Percentiles rank a stretch among this genome's conserved stretches.
These are phyloP conservation scores for Aspergillus kassunensis DNA, from an alignment of 495 filamentous ascomycete genomes.

Conservation along the genomic window DNA sequence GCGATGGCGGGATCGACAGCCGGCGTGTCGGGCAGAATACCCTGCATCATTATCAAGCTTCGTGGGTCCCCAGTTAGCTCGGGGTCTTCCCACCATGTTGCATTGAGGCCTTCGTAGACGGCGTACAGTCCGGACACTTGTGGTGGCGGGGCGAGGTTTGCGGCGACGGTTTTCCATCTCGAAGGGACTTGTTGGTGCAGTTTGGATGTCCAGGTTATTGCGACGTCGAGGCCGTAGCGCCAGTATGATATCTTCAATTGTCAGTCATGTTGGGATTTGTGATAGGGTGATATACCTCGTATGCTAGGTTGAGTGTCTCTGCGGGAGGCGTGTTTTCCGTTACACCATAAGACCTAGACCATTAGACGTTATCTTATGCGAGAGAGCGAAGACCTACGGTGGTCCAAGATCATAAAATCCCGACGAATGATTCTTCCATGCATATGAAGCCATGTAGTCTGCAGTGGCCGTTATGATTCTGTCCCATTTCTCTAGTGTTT, in stretches of 20 bases:
- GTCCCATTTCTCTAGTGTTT: conserved; percentile 13
- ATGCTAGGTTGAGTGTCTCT: conserved; percentile 12
- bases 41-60: conserved; percentile 18
- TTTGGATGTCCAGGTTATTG: conserved; percentile 4
- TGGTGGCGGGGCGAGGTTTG: conserved; percentile 10
- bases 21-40: conserved; percentile 14
- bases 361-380: not conserved
- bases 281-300: conserved; percentile 7
- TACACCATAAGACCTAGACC: conserved; percentile 13
- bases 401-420: conserved; percentile 19
- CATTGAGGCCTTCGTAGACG: conserved; percentile 16
- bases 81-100: conserved; percentile 13
- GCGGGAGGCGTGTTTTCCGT: conserved; percentile 17
- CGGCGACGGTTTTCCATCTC: conserved; percentile 7
- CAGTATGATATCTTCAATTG: conserved; percentile 14
- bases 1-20: conserved; percentile 9
- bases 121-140: conserved; percentile 10
- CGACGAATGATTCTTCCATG: conserved; percentile 13
- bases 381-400: conserved; percentile 5
- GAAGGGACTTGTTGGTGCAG: conserved; percentile 5
- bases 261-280: not conserved
- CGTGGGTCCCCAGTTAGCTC: conserved; percentile 12
- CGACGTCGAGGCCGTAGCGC: conserved; percentile 13
- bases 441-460: conserved; percentile 17
- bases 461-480: conserved; percentile 10